These are phyloP conservation scores for Cucurbita ficifolia DNA, from an alignment of 306 rosid species.

Conservation along the genomic window DNA sequence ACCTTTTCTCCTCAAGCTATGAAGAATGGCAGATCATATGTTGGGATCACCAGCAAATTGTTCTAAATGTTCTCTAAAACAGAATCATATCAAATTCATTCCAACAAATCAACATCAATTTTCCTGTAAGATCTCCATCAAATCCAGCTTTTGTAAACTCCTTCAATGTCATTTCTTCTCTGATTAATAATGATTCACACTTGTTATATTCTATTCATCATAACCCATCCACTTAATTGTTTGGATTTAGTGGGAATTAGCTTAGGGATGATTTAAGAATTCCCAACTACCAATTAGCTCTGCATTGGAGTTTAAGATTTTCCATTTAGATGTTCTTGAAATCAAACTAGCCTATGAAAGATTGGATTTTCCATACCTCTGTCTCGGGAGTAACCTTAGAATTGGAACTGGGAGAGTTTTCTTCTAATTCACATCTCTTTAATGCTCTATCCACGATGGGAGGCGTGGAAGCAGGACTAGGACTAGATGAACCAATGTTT, in stretches of 20 bases:
- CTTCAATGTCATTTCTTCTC: not conserved
- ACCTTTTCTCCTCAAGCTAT: not conserved
- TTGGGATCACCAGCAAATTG: not conserved
- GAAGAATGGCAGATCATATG: not conserved
- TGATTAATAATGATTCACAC: not conserved
- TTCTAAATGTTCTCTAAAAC: not conserved
- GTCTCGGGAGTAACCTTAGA: slow-evolving; percentile 25
- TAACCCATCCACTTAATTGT: not conserved
- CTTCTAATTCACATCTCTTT: slow-evolving; percentile 23
- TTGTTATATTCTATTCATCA: not conserved
- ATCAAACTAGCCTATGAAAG: not conserved
- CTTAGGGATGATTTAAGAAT: not conserved
- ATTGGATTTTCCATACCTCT: slow-evolving; percentile 28
- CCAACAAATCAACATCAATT: not conserved
- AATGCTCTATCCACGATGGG: slow-evolving; percentile 35
- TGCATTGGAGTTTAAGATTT: not conserved
- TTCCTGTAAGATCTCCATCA: not conserved
- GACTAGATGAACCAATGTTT: slow-evolving; percentile 40
- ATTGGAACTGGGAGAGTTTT: slow-evolving; percentile 37
- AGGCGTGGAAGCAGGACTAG: slow-evolving; percentile 52
- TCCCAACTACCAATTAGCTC: not conserved
- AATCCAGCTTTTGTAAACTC: not conserved
- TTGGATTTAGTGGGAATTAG: not conserved
- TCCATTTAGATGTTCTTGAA: not conserved
- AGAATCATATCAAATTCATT: not conserved